Conservation (phyloP, 306 rosid genomes). For the Crataegus laevigata region DNA sequence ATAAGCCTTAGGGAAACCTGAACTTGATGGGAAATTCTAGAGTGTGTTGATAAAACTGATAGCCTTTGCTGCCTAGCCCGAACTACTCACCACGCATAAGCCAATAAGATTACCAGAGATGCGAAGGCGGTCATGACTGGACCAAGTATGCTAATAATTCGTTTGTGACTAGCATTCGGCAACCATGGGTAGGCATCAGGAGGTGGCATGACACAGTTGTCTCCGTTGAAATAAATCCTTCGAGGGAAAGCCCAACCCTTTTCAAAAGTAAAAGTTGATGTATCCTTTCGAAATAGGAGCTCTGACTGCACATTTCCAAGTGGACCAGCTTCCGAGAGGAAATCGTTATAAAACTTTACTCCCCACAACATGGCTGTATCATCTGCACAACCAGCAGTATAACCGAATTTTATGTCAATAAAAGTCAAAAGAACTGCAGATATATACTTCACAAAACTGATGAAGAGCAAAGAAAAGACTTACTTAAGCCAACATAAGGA, state of each 20-base stretch:
- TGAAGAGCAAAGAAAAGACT: conserved; percentile 32
- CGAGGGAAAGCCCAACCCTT: conserved; percentile 99
- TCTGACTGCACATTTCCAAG: conserved; percentile 91
- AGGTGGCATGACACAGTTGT: conserved; percentile 81
- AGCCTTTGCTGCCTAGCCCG: conserved; percentile 1
- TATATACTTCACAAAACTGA: not conserved
- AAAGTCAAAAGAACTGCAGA: not conserved
- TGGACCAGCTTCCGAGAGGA: conserved; percentile 70
- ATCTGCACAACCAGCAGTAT: conserved; percentile 48
- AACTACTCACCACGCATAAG: conserved; percentile 24
- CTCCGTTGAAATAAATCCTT: conserved; percentile 87
- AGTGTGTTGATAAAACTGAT: conserved; percentile 1
- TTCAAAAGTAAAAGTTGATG: conserved; percentile 77
- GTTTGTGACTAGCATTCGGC: conserved; percentile 59
- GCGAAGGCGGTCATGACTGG: conserved; percentile 33
- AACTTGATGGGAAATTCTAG: conserved; percentile 12
- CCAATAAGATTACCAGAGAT: conserved; percentile 41
- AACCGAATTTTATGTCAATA: not conserved
- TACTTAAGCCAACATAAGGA: conserved; percentile 91
- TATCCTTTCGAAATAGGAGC: conserved; percentile 73
- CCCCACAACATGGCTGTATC: conserved; percentile 97
- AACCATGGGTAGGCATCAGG: conserved; percentile 96
- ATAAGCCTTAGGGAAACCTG: conserved; percentile 3
- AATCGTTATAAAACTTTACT: conserved; percentile 81
- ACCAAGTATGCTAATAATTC: conserved; percentile 30